phyloP scores from a whole-genome alignment of 2,329 filamentous ascomycete species.

The Diplodia scrobiculata region DNA sequence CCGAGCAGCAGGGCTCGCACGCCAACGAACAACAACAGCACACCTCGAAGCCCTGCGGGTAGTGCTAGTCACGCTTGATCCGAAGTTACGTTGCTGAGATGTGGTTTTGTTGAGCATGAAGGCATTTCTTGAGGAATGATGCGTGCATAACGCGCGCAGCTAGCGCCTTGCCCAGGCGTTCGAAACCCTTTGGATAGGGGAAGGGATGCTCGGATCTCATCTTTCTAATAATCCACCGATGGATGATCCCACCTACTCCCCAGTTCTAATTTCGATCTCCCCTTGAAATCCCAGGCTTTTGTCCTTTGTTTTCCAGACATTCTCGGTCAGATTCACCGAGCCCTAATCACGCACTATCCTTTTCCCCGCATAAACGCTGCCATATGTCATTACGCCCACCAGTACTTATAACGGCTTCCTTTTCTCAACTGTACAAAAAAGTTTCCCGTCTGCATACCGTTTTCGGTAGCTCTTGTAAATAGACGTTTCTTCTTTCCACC shows the following conservation, averaged over 20 bases:
- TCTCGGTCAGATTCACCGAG: background rate
- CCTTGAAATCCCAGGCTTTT: background rate
- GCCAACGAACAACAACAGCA: conserved; percentile 22
- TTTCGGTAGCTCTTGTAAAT: background rate
- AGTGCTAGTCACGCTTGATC: conserved; percentile 21
- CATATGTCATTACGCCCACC: conserved; percentile 15
- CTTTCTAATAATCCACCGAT: background rate
- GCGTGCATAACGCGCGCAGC: background rate
- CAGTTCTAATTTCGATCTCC: background rate
- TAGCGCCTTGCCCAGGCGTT: background rate
- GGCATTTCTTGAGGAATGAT: background rate
- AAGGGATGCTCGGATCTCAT: background rate
- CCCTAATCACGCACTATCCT: conserved; percentile 8
- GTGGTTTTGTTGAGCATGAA: background rate
- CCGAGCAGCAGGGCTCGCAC: conserved; percentile 19
- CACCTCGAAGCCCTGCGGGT: conserved; percentile 16
- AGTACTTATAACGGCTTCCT: conserved; percentile 12
- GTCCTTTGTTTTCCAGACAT: background rate
- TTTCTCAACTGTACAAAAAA: conserved; percentile 12
- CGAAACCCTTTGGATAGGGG: background rate
- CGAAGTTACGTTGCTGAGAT: background rate
- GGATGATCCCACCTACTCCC: background rate
- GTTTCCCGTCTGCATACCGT: background rate
- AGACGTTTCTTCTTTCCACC: background rate
- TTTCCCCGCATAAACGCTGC: background rate